Evolutionary conservation across 1,284 basidiomycete species (phyloP), one percentile per base, ranked within the genome.

Genomic region (Puccinia horiana): DNA sequence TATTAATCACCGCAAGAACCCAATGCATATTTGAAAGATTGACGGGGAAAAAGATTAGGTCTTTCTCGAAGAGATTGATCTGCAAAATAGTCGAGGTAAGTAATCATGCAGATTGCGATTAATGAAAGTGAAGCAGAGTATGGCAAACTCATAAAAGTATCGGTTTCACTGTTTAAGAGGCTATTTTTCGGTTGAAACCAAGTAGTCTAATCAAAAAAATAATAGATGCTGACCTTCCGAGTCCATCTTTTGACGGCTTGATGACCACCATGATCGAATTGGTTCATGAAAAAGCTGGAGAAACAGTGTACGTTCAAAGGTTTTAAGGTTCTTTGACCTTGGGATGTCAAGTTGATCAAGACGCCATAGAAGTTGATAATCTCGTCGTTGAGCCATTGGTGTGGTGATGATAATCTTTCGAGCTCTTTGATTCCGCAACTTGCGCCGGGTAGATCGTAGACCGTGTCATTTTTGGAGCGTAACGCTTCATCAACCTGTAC

Each of bases 361-460:
- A 79, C 83, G 32, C 85, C 85, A 77, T 87, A 86, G 56, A 86
- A 86, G 80, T 87, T 87, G 84, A 87, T 87, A 18, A 86, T 84
- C 70, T 87, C 86, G 80, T 87, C 86, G 81, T 87, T 87, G 37
- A 87, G 84, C 86, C 86, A 87, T 79, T 84, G 83, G 2, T 84
- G 75, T 0, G 86, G 86, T 12, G 29, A 52, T 8, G 80, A 83
- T 73, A 87, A 79, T 83, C 84, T 86, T 23, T 82, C 78, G 37
- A 87, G 61, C 58, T 87, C 86, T 29, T 78, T 76, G 37, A 84
- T 83, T n/a, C 84, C 82, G 6, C 86, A 86, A 42, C 82, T 81
- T 4, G 86, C 86, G n/a, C 86, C 76, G 0, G 76, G 76, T 67
- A 77, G 32, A 29, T 77, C 76, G 35, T 67, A 65, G 23, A 32